Percentiles rank a stretch among this genome's conserved stretches.
Evolutionary conservation across 2,329 filamentous ascomycete species (phyloP).

Genomic region (Trichoderma koningiopsis): DNA sequence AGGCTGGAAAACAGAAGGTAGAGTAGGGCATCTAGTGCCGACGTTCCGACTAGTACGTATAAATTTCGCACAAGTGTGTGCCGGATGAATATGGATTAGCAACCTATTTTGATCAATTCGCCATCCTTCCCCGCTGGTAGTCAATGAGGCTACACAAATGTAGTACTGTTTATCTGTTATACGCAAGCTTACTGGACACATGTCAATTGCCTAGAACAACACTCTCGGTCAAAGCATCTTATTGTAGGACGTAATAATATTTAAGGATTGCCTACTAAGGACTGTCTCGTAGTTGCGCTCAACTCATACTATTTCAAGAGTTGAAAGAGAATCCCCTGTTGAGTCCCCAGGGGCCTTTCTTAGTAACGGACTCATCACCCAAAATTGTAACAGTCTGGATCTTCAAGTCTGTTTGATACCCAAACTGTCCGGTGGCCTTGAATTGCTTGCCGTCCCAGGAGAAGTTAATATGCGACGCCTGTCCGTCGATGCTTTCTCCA

Average conservation of each 20-base stretch:
- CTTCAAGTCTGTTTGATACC: constrained; percentile 47
- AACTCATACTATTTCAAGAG: neutral
- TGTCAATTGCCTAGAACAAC: no score
- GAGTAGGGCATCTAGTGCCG: neutral
- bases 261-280: neutral
- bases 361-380: constrained; percentile 34
- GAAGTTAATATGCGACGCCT: constrained; percentile 57
- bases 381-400: constrained; percentile 55
- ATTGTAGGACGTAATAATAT: neutral
- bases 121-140: no score
- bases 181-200: no score
- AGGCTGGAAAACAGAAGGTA: neutral
- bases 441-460: constrained; percentile 57
- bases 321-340: neutral
- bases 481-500: constrained; percentile 66
- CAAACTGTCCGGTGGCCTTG: constrained; percentile 54
- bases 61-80: no score
- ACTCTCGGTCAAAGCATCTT: no score
- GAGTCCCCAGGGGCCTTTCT: neutral
- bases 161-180: no score
- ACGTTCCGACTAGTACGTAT: neutral
- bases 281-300: neutral
- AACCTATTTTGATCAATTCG: no score
- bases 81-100: no score
- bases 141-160: no score